Evolutionary conservation across 83 land plant species (phyloP), one percentile per base, ranked within the genome.

Genomic region (Thuja plicata): DNA sequence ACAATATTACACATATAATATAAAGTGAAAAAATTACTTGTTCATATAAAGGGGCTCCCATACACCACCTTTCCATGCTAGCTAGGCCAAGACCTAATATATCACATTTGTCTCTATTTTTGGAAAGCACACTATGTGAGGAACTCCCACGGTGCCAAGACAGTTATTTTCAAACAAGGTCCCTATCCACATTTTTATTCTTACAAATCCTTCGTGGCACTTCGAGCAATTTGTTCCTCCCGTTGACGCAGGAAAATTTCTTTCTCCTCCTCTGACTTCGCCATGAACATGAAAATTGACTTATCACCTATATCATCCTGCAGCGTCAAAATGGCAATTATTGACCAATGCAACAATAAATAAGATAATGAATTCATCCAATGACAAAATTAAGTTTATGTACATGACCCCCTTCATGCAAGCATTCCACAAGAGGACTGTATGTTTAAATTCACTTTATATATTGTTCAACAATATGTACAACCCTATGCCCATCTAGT

Each of bases 261-360:
- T 90, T 95, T 94, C 77, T 94, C 95, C 52, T 92, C 95, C 89
- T 98, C 97, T 37, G 99, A 93, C 48, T 97, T 94, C 12, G 98
- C 93, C 90, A 95, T 95, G 90, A 97, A 98, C 91, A 96, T 94
- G 93, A 98, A 98, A 32, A 98, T 93, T 5, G 99, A 98, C 86
- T 98, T 98, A 86, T 98, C 99, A 41, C 99, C 99, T 71, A 98
- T 96, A 87, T 98, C 99, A 94, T 98, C 99, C 99, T 97, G 83
- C 11, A 87, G 50, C 52, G 45, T 45, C 85, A 46, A 76, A 83
- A 83, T 83, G 35, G 30, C 0, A 46, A 48, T 24, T 46, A 83
- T 4, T 46, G 34, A 13, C 17, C 35, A 46, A 83, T 13, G 52
- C 16, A 82, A 24, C n/a, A 27, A 34, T 35, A 76, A 34, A 11